phyloP scores from a whole-genome alignment of 768 basidiomycete species.

The Tricholoma saponaceum region DNA sequence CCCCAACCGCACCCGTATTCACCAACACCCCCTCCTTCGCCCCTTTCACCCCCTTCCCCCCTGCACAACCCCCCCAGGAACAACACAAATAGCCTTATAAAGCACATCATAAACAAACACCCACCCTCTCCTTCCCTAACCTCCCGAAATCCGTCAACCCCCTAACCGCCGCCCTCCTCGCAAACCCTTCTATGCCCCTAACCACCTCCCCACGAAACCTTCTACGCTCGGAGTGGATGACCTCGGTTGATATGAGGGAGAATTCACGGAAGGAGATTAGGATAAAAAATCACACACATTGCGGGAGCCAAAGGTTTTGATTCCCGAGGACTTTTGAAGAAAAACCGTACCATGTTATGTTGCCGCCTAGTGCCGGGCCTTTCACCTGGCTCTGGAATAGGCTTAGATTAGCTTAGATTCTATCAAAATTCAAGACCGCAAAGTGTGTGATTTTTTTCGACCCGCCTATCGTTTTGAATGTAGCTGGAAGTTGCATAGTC shows the following conservation, averaged over 20 bases:
- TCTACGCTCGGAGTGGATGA: constrained; percentile 81
- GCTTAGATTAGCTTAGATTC: too few relatives aligned
- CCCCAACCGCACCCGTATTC: constrained; percentile 35
- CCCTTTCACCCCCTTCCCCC: background rate
- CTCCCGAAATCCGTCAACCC: constrained; percentile 77
- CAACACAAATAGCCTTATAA: too few relatives aligned
- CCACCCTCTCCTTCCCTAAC: constrained; percentile 84
- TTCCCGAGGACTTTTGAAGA: too few relatives aligned
- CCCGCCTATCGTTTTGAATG: too few relatives aligned
- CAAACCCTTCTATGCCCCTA: constrained; percentile 89
- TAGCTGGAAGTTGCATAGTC: constrained; percentile 95
- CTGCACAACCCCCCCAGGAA: constrained; percentile 44
- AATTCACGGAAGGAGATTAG: constrained; percentile 98
- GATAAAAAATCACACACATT: too few relatives aligned
- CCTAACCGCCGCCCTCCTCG: constrained; percentile 86
- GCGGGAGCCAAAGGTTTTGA: too few relatives aligned
- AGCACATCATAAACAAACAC: constrained; percentile 90
- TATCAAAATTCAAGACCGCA: too few relatives aligned
- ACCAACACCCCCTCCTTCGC: constrained; percentile 32
- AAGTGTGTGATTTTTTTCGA: too few relatives aligned
- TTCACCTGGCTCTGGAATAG: too few relatives aligned
- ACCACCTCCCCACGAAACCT: constrained; percentile 88
- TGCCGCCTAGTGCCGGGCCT: too few relatives aligned
- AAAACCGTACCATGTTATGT: too few relatives aligned
- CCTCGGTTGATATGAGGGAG: constrained; percentile 92